Evolutionary conservation across 2,329 filamentous ascomycete species (phyloP), one percentile per base, ranked within the genome.

Genomic region (Rutstroemia sp.): DNA sequence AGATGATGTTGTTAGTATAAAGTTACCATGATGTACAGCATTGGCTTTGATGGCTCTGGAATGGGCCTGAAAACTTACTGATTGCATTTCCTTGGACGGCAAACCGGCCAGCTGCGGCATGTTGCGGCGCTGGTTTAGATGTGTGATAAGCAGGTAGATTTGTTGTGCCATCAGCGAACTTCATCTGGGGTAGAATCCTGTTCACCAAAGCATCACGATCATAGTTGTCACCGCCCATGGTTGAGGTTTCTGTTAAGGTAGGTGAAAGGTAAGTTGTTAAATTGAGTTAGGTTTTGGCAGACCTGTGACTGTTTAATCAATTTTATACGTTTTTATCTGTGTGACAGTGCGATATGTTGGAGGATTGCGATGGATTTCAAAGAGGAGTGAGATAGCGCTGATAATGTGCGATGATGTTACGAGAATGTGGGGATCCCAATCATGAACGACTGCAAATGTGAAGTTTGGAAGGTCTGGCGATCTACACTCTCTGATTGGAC

Each of bases 11-110:
- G 9, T 54, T 49, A 54, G 45, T n/a, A 48, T 17, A 19, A 19
- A 19, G 19, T 19, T 19, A 36, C 19, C 8, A 25, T 17, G 19
- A n/a, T 12, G 6, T 34, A 34, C 30, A 3, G 30, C 3, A 34
- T 14, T 34, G 30, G 30, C 30, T 34, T 12, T 10, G 1, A 12
- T 34, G 10, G 10, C 3, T 34, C 30, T 34, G 1, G 8, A 34
- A 10, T 12, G 16, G 21, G 14, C 4, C 4, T 6, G n/a, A 4
- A 4, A 10, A 21, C 8, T 7, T 42, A 54, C 51, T 44, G 8
- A 57, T 54, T 2, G 55, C 55, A 49, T 57, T 57, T n/a, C 55
- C 55, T 21, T 39, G 34, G 1, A 57, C 51, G 1, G 34, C 25
- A 46, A 57, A 57, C 48, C 55, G 48, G 5, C 34, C 23, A 12